A percentile compares a stretch with the other conserved stretches of the same genome.
Conservation (phyloP, 345 rosid genomes). For the Viola odorata region DNA sequence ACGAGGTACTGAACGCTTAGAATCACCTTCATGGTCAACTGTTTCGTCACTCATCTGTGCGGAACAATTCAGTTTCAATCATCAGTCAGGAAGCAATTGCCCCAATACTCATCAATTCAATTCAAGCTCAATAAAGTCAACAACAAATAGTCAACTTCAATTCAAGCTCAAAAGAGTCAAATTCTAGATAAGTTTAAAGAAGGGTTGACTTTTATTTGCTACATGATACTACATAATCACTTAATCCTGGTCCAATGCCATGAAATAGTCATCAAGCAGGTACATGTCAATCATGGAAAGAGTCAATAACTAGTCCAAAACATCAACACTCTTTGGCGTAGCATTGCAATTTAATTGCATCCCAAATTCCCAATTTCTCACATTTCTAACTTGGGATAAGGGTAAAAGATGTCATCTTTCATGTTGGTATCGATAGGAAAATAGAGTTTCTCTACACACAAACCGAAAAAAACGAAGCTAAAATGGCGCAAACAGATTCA, state of each 20-base stretch:
- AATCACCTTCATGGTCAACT: neutral
- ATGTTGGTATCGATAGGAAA: no score
- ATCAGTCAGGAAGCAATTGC: neutral
- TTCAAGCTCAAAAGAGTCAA: neutral
- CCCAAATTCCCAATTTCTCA: neutral
- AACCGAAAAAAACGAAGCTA: neutral
- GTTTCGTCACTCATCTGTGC: neutral
- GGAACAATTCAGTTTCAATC: conserved; percentile 20
- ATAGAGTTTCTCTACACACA: neutral
- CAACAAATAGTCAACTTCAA: neutral
- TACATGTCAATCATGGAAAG: no score
- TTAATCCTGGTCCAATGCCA: no score
- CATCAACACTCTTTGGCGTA: no score
- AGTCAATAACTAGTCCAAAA: no score
- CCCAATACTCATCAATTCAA: neutral
- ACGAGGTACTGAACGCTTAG: conserved; percentile 33
- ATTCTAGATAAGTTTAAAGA: no score
- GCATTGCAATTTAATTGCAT: neutral
- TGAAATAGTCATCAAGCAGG: no score
- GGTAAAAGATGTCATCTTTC: no score
- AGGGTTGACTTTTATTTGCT: no score
- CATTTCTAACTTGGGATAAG: neutral
- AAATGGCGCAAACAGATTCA: neutral
- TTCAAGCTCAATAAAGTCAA: neutral
- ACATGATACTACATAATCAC: no score